Conservation (phyloP, 2,329 filamentous ascomycete species). For the Colletotrichum endophyticum region DNA sequence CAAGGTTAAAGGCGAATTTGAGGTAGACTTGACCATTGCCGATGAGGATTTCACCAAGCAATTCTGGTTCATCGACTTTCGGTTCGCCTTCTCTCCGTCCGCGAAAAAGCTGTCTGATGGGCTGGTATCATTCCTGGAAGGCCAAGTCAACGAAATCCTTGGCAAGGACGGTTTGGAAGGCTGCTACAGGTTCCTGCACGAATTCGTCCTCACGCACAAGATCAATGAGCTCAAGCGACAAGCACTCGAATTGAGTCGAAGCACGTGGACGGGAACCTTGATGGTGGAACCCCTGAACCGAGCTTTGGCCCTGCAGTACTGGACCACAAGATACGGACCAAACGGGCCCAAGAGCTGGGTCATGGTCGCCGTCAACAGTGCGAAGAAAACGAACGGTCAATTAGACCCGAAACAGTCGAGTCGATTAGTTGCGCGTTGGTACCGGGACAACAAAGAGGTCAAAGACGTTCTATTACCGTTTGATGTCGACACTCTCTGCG, state of each 20-base stretch:
- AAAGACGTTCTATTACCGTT: constrained; percentile 70
- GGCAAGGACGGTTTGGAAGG: constrained; percentile 73
- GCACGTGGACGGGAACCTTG: constrained; percentile 79
- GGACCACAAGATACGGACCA: constrained; percentile 66
- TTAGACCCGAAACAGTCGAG: constrained; percentile 53
- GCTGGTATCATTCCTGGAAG: constrained; percentile 71
- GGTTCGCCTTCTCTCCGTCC: constrained; percentile 79
- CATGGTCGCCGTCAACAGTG: constrained; percentile 80
- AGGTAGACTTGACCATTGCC: constrained; percentile 89
- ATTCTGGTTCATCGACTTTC: constrained; percentile 93
- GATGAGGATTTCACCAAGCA: constrained; percentile 83
- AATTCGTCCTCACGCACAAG: constrained; percentile 88
- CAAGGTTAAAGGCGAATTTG: constrained; percentile 81
- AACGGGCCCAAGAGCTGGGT: constrained; percentile 84
- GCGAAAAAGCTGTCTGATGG: constrained; percentile 64
- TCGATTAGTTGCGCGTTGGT: constrained; percentile 75
- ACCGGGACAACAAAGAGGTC: constrained; percentile 80
- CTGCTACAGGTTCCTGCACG: constrained; percentile 87
- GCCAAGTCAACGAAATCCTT: constrained; percentile 74
- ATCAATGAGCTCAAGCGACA: constrained; percentile 83
- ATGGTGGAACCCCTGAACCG: constrained; percentile 81
- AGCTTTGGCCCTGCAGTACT: constrained; percentile 88
- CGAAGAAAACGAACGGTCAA: constrained; percentile 48
- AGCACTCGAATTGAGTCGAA: constrained; percentile 70
- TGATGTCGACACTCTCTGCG: constrained; percentile 70